These are phyloP conservation scores for Protomyces arabidopsidicola DNA, from an alignment of 1,139 yeast species.

Conservation along the genomic window DNA sequence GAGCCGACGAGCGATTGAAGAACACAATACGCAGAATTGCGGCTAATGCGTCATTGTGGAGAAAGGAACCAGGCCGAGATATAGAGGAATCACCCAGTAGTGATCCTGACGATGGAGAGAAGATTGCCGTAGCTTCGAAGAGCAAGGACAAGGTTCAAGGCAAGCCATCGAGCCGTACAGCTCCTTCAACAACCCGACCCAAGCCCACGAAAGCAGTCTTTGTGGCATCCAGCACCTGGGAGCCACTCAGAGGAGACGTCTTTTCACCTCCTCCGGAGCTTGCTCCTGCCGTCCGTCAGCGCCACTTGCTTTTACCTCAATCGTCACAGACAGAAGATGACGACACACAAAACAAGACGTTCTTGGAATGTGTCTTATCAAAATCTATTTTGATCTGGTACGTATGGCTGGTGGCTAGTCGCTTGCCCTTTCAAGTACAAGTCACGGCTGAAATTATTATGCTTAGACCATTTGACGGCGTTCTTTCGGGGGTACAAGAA, in stretches of 20 bases:
- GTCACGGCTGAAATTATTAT: neutral
- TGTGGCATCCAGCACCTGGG: neutral
- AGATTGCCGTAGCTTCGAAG: no score
- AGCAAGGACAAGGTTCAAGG: no score
- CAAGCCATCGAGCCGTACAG: no score
- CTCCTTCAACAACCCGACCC: no score
- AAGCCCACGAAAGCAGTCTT: no score
- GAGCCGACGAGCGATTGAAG: neutral
- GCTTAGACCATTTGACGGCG: neutral
- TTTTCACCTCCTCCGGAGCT: neutral
- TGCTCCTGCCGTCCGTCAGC: neutral
- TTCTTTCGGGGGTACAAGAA: neutral
- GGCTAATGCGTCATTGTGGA: neutral
- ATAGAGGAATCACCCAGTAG: no score
- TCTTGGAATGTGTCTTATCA: neutral
- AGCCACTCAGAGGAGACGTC: neutral
- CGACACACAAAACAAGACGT: neutral
- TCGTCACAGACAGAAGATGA: no score
- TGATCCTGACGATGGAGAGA: no score
- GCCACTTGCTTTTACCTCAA: no score
- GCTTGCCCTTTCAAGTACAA: neutral
- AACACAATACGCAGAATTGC: neutral
- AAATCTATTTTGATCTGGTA: neutral
- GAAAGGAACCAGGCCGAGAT: no score
- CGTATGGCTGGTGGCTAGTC: neutral